phyloP scores from a whole-genome alignment of 2,329 filamentous ascomycete genomes.

The Ceratocystis papillata region DNA sequence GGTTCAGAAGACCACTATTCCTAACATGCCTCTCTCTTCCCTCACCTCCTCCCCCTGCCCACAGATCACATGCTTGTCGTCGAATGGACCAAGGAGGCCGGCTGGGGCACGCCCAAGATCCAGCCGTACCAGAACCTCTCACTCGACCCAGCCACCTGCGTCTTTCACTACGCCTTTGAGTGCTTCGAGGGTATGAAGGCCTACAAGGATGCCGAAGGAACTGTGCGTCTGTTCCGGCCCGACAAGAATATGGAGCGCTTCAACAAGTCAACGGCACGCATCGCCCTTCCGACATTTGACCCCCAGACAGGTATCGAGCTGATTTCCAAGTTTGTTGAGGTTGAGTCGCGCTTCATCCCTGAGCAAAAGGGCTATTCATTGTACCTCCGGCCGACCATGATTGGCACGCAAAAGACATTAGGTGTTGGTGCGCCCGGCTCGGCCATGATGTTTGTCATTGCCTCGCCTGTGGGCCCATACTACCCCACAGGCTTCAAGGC shows the following conservation, averaged over 20 bases:
- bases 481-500: slow-evolving; percentile 99
- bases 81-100: slow-evolving; percentile 78
- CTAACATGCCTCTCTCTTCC: slow-evolving; percentile 15
- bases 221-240: slow-evolving; percentile 80
- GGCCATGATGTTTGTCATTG: slow-evolving; percentile 87
- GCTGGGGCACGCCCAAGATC: slow-evolving; percentile 76
- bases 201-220: slow-evolving; percentile 74
- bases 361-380: slow-evolving; percentile 78
- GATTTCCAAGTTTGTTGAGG: slow-evolving; percentile 65
- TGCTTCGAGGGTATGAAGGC: slow-evolving; percentile 99
- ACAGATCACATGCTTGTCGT: slow-evolving; percentile 92
- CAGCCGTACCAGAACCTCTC: slow-evolving; percentile 93
- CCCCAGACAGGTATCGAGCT: slow-evolving; percentile 63
- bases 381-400: slow-evolving; percentile 92
- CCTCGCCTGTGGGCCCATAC: slow-evolving; percentile 92
- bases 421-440: slow-evolving; percentile 87
- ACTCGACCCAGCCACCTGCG: slow-evolving; percentile 89
- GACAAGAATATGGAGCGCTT: slow-evolving; percentile 93
- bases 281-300: slow-evolving; percentile 83
- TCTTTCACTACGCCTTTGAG: slow-evolving; percentile 97
- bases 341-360: slow-evolving; percentile 86
- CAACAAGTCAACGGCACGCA: slow-evolving; percentile 83
- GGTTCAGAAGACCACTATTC: neutral
- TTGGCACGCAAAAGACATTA: slow-evolving; percentile 89
- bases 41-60: neutral